Conservation (phyloP, 306 rosid species). For the Prunus salicina region DNA sequence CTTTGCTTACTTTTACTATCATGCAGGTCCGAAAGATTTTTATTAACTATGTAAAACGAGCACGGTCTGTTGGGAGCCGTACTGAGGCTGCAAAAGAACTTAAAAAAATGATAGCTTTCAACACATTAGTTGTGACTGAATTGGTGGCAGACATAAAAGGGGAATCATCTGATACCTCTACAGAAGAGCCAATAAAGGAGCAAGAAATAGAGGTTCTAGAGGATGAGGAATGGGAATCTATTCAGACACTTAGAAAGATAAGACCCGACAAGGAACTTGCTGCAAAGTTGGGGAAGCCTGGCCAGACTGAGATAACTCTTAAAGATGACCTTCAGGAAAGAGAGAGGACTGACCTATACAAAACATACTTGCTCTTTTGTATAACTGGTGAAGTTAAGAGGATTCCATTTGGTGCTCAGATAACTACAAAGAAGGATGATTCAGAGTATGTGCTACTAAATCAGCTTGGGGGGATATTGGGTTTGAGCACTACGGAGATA, state of each 20-base stretch:
- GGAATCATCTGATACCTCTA: conserved; percentile 55
- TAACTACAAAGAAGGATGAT: conserved; percentile 81
- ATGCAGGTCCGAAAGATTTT: conserved; percentile 73
- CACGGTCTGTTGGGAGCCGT: conserved; percentile 75
- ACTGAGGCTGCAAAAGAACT: conserved; percentile 87
- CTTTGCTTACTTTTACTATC: conserved; percentile 22
- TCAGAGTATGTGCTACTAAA: conserved; percentile 72
- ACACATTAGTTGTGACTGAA: conserved; percentile 83
- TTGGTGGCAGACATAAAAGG: conserved; percentile 93
- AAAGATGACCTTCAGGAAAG: conserved; percentile 87
- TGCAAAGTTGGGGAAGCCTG: conserved; percentile 73
- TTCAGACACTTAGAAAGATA: conserved; percentile 68
- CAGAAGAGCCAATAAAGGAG: conserved; percentile 64
- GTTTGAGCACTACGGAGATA: conserved; percentile 67
- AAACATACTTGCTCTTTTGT: conserved; percentile 79
- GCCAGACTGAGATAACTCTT: conserved; percentile 91
- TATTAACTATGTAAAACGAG: conserved; percentile 72
- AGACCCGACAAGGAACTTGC: conserved; percentile 61
- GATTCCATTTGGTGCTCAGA: conserved; percentile 78
- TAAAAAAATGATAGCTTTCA: conserved; percentile 89
- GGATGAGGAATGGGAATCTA: conserved; percentile 83
- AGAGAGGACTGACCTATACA: conserved; percentile 87
- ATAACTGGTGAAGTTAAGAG: conserved; percentile 81
- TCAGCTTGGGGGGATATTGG: conserved; percentile 88
- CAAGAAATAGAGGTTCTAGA: conserved; percentile 34